phyloP scores from a whole-genome alignment of 2,329 filamentous ascomycete species.

The Penicillium sp. region DNA sequence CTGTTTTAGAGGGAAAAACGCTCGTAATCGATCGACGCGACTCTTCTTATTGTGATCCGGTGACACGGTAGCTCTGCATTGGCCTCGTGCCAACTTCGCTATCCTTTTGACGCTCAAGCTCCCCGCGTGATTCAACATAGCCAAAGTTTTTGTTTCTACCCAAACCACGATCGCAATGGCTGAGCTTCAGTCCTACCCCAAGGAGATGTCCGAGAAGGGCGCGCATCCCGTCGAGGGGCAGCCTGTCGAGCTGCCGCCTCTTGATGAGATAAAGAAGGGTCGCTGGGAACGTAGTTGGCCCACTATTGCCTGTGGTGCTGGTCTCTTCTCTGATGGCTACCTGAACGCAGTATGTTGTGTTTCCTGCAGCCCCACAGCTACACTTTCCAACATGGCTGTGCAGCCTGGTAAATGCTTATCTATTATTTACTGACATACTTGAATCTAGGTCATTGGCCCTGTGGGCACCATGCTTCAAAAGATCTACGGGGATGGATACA shows the following conservation, averaged over 20 bases:
- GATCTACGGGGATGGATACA: slow-evolving; percentile 70
- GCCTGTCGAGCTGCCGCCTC: slow-evolving; percentile 21
- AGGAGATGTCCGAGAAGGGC: slow-evolving; percentile 16
- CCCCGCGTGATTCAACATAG: background rate
- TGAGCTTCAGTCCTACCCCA: slow-evolving; percentile 11
- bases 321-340: slow-evolving; percentile 88
- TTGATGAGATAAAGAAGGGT: slow-evolving; percentile 33
- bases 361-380: background rate
- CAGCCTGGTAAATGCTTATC: background rate
- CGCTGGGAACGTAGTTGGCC: slow-evolving; percentile 63
- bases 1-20: background rate
- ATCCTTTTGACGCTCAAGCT: background rate
- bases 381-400: background rate
- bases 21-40: background rate
- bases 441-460: slow-evolving; percentile 70
- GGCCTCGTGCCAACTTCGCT: background rate
- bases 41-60: slow-evolving; percentile 1
- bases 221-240: slow-evolving; percentile 8
- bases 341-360: slow-evolving; percentile 70
- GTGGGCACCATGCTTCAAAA: slow-evolving; percentile 72
- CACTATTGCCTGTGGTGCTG: slow-evolving; percentile 83
- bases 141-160: background rate
- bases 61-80: slow-evolving; percentile 2
- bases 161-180: slow-evolving; percentile 8
- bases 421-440: slow-evolving; percentile 1